Base-by-base conservation (phyloP, 306 rosid species). In the Corylus avellana region DNA sequence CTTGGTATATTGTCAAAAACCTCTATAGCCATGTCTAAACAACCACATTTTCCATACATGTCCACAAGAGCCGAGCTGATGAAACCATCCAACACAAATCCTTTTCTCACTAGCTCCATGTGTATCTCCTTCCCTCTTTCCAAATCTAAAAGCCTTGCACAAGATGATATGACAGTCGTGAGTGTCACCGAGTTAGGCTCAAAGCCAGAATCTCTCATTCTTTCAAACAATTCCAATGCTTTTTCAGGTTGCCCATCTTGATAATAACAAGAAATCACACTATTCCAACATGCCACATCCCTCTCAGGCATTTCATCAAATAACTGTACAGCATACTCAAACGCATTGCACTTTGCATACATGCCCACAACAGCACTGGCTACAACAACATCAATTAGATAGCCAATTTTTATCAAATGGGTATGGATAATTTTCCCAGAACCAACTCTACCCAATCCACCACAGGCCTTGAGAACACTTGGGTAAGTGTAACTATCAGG, bases 41-140 rank as follows among this genome's bases (percentile, higher is more conserved):
- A 86, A 37, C 94, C 91, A 37, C 98, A 93, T 88, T 87, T 91
- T 82, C 93, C 98, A 80, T 93, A 93, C 97, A 91, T 88, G 78
- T 91, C 97, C 79, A 93, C 93, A 56, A 93, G 92, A 70, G 93
- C 88, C 81, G 94, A 86, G 81, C 83, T 67, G 76, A 86, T 75
- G 75, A 87, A 90, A 80, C 77, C 78, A 81, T 87, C 91, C 72
- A 82, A 22, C 57, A 66, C 29, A 76, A 84, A 50, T 53, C 85
- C 80, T 42, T 77, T 77, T 61, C 66, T 29, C 39, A 84, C 51
- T 80, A 90, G 87, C 78, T 89, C 92, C 80, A 56, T 78, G 74
- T 91, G 98, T 77, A 91, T 90, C 73, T 82, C 73, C 86, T 80
- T 86, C 51, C 98, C 98, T 67, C 82, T 87, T 6, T 88, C 88